phyloP scores from a whole-genome alignment of 352 stramenopile species.

The Pythium monospermum region DNA sequence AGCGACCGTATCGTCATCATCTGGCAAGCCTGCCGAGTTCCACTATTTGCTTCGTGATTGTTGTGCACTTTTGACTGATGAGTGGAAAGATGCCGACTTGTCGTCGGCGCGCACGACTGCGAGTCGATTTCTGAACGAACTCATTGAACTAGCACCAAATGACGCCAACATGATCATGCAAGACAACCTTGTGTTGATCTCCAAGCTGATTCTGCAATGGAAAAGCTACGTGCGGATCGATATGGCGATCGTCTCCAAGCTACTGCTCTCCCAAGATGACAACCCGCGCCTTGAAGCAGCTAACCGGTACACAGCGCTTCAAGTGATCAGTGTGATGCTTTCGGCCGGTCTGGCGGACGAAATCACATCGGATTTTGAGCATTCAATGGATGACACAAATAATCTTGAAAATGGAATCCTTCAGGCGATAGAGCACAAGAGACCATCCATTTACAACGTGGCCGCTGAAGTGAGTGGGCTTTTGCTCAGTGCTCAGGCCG shows the following conservation, averaged over 20 bases:
- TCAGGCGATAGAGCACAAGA: slow-evolving; percentile 40
- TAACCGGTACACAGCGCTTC: slow-evolving; percentile 46
- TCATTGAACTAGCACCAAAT: slow-evolving; percentile 55
- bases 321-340: slow-evolving; percentile 64
- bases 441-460: slow-evolving; percentile 43
- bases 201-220: slow-evolving; percentile 50
- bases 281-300: slow-evolving; percentile 34
- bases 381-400: slow-evolving; percentile 6
- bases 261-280: slow-evolving; percentile 34
- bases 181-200: slow-evolving; percentile 61
- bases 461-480: slow-evolving; percentile 65
- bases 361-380: slow-evolving; percentile 16
- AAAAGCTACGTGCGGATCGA: slow-evolving; percentile 42
- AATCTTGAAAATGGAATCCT: slow-evolving; percentile 51
- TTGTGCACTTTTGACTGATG: slow-evolving; percentile 48
- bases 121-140: slow-evolving; percentile 49
- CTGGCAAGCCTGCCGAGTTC: slow-evolving; percentile 37
- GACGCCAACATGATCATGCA: slow-evolving; percentile 46
- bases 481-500: slow-evolving; percentile 16
- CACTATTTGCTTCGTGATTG: slow-evolving; percentile 76
- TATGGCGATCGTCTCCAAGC: slow-evolving; percentile 27
- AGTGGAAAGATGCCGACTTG: slow-evolving; percentile 39
- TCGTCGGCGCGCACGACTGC: slow-evolving; percentile 13
- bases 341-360: slow-evolving; percentile 23
- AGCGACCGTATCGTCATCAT: slow-evolving; percentile 25